phyloP scores from a whole-genome alignment of 1,284 basidiomycete species.

The Apiotrichum montevideense region DNA sequence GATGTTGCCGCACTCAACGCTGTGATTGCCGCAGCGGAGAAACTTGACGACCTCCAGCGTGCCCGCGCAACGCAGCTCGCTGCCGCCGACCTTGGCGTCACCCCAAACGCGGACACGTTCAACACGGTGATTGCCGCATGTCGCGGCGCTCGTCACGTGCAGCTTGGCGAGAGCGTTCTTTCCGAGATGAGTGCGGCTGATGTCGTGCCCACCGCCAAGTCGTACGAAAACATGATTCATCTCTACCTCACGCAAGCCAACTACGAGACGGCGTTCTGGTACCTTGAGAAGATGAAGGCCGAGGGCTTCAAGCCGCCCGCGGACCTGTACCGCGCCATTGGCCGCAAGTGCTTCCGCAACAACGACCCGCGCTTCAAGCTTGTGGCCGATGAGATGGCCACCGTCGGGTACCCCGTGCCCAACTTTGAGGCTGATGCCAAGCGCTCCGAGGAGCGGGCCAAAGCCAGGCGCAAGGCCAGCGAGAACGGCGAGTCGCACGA shows the following conservation, averaged over 20 bases:
- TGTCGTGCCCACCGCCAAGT: constrained; percentile 55
- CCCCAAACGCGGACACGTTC: constrained; percentile 61
- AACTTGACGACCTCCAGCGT: constrained; percentile 64
- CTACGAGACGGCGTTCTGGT: constrained; percentile 82
- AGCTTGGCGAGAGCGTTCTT: constrained; percentile 37
- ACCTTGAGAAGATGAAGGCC: constrained; percentile 77
- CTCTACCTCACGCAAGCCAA: constrained; percentile 62
- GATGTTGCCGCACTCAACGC: constrained; percentile 60
- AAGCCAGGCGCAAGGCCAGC: not conserved
- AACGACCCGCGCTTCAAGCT: constrained; percentile 61
- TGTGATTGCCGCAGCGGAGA: constrained; percentile 59
- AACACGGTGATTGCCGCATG: constrained; percentile 65
- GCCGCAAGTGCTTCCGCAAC: constrained; percentile 55
- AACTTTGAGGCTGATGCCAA: constrained; percentile 5
- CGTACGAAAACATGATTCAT: constrained; percentile 61
- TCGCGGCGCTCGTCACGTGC: constrained; percentile 37
- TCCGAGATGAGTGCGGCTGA: constrained; percentile 27
- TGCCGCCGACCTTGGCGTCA: constrained; percentile 54
- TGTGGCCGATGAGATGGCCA: constrained; percentile 64
- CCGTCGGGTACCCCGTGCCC: constrained; percentile 48
- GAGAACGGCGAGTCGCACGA: not conserved
- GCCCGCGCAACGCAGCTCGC: constrained; percentile 69
- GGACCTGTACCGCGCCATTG: constrained; percentile 58
- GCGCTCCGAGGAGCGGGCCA: not conserved
- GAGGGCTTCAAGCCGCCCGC: constrained; percentile 55